Evolutionary conservation across 2,329 filamentous ascomycete genomes (phyloP), one percentile per base, ranked within the genome.

Genomic region (Epichloe bromicola): DNA sequence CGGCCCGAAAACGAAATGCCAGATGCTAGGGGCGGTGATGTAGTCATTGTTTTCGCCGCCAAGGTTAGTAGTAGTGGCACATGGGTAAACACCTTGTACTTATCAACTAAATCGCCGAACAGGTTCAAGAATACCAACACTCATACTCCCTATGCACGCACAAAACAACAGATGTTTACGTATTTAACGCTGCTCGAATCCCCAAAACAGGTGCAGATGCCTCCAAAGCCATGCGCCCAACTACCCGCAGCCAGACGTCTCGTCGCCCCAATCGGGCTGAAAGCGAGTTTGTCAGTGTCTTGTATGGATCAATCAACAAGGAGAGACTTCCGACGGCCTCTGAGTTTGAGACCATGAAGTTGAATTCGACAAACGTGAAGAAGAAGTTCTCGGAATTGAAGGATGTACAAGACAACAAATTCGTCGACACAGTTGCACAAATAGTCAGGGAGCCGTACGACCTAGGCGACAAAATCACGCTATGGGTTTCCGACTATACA

Each of bases 401-500:
- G 56, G 78, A 89, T 57, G 67, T 88, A 1, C 59, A 67, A 3
- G 67, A 74, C 1, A 64, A 65, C 14, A 70, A 59, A 0, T 94
- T 83, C 60, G 80, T 76, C 58, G 80, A 95, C 61, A 62, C 94
- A 1, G 70, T 87, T 17, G 88, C 78, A 2, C 77, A 90, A 60
- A 79, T 95, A 2, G 75, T 89, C 45, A 71, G 65, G 44, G 66
- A 70, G 2, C 75, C 76, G 0, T 72, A 64, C 42, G 67, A 72
- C 33, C 19, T 58, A 6, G 61, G 62, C 20, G 72, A 75, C 26
- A 76, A 67, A 51, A 66, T 78, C 12, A 78, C 80, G 5, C 56
- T 95, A 0, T 89, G 89, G 71, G 70, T 95, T 17, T 85, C 86
- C 0, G 90, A 96, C 65, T 95, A 90, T 64, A 94, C 88, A 0